phyloP scores from a whole-genome alignment of 331 rosid species.

The Quercus tomentella region DNA sequence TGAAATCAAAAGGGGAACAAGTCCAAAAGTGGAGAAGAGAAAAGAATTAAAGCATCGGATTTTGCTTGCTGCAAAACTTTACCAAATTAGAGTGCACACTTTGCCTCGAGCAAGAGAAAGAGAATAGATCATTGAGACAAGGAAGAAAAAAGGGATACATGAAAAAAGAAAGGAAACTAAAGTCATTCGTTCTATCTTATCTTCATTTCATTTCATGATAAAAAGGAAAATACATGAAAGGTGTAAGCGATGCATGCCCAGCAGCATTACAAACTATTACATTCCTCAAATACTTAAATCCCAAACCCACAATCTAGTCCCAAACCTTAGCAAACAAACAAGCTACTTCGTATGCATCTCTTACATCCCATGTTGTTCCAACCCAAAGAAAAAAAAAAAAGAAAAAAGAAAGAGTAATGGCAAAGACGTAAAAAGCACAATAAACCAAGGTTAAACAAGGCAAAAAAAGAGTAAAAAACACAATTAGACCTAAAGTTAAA shows the following conservation, averaged over 20 bases:
- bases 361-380: constrained; percentile 80
- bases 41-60: background rate
- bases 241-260: constrained; percentile 99
- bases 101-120: constrained; percentile 23
- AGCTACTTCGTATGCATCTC: constrained; percentile 96
- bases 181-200: constrained; percentile 25
- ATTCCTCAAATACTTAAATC: background rate
- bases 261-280: constrained; percentile 36
- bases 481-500: constrained; percentile 27
- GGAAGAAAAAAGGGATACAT: background rate
- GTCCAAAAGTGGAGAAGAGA: constrained; percentile 4
- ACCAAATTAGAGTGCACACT: constrained; percentile 30
- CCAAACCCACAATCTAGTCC: constrained; percentile 5
- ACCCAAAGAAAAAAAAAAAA: background rate
- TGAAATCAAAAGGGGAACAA: background rate
- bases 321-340: constrained; percentile 19
- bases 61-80: background rate
- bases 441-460: constrained; percentile 19
- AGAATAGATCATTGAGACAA: background rate
- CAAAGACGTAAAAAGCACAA: constrained; percentile 25
- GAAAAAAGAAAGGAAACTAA: background rate
- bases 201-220: constrained; percentile 31
- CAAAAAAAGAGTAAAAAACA: constrained; percentile 12
- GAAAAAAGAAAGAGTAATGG: background rate
- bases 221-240: constrained; percentile 52